Percentiles rank a stretch among this genome's conserved stretches.
Evolutionary conservation across 176 grass and related monocot species (phyloP).

Genomic region (Oryza nivara): DNA sequence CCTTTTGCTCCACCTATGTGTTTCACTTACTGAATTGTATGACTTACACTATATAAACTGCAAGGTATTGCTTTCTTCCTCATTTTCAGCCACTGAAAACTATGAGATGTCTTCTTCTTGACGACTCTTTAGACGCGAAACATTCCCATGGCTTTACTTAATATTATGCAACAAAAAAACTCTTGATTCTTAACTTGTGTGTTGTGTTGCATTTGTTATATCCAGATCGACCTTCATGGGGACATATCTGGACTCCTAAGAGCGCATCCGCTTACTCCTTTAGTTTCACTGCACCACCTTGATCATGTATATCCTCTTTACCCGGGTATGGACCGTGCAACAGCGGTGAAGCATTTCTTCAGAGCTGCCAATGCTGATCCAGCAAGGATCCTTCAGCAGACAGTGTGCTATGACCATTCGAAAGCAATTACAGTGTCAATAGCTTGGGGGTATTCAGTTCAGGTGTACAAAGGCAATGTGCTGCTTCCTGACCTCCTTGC

Average conservation of each 20-base stretch:
- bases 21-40: background rate
- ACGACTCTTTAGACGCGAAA: background rate
- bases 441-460: constrained; percentile 81
- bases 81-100: background rate
- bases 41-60: background rate
- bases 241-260: constrained; percentile 86
- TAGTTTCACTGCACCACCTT: constrained; percentile 91
- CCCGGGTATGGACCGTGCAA: constrained; percentile 65
- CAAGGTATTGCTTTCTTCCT: background rate
- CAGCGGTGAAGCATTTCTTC: constrained; percentile 63
- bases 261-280: constrained; percentile 73
- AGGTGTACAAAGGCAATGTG: constrained; percentile 72
- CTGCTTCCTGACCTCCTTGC: constrained; percentile 78
- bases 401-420: constrained; percentile 75
- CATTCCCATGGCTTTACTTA: background rate
- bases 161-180: background rate
- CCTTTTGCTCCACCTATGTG: constrained; percentile 1
- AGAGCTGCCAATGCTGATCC: constrained; percentile 61
- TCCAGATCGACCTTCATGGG: constrained; percentile 82
- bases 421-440: constrained; percentile 64
- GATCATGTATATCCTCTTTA: constrained; percentile 74
- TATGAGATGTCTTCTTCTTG: constrained; percentile 2
- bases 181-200: constrained; percentile 12
- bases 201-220: constrained; percentile 12
- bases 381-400: constrained; percentile 82